Base-by-base conservation (phyloP, 1,284 basidiomycete species). In the Boletellus dicymbophilus region DNA sequence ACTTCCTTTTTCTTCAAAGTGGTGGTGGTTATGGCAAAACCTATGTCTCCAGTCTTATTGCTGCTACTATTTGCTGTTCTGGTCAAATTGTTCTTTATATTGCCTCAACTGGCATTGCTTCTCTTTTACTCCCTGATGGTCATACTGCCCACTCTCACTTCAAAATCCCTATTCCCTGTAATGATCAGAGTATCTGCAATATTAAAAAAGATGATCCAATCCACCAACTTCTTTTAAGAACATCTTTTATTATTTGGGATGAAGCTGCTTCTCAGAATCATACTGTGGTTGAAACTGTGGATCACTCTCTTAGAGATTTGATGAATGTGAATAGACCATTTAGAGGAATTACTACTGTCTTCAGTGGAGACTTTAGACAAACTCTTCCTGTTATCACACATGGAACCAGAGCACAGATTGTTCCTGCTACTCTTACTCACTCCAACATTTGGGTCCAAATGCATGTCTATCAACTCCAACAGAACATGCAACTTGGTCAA, bases 151-250 rank as follows among this genome's bases (percentile, higher is more conserved):
- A 34, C 20, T 34, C 33, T 6, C 18, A 18, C n/a, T 34, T 34
- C 33, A 34, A 34, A 18, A 34, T 34, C 20, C 33, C 33, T 7
- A 22, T 37, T 22, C 21, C 36, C 20, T 22, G 20, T 12, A 7
- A 37, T 37, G 36, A 37, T 13, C 3, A 12, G 3, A 37, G 20
- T 12, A 37, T 49, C 55, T 6, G 59, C 27, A 28, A 12, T 28
- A 28, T 28, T 28, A 28, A 28, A 28, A 28, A 28, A 12, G 27
- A 28, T 28, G 63, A 6, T 61, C 52, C 11, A 13, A 2, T 2
- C 2, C 28, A 42, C 10, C 7, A 22, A n/a, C 27, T 31, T 21
- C 40, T 42, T 31, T 12, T 15, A 13, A 2, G 15, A 13, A 23
- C 36, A 7, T 21, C 21, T 22, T 13, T 37, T 9, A 37, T 37